phyloP scores from a whole-genome alignment of 1,284 basidiomycete genomes.

The Crepidotus sp. region DNA sequence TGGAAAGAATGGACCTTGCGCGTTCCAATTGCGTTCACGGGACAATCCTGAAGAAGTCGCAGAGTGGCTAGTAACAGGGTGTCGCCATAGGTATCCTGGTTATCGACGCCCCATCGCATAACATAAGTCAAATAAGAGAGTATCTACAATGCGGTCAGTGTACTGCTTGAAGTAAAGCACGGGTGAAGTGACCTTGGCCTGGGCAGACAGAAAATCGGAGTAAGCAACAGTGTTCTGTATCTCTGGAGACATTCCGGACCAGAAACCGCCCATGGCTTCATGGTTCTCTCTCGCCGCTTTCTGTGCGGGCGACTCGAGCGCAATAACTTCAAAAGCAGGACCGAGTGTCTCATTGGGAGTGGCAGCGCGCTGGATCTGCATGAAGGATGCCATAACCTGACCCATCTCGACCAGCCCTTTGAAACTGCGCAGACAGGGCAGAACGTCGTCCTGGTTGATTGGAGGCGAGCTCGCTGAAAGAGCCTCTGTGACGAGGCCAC shows the following conservation, averaged over 20 bases:
- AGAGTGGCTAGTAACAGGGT: slow-evolving; percentile 77
- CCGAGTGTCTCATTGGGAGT: slow-evolving; percentile 69
- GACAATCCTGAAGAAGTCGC: slow-evolving; percentile 90
- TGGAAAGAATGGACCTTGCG: slow-evolving; percentile 48
- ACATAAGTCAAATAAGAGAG: slow-evolving; percentile 93
- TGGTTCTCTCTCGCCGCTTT: slow-evolving; percentile 73
- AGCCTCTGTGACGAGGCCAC: slow-evolving; percentile 65
- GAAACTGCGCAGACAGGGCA: slow-evolving; percentile 80
- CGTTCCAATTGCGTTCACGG: slow-evolving; percentile 75
- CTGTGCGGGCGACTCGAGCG: slow-evolving; percentile 84
- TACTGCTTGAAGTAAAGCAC: slow-evolving; percentile 9
- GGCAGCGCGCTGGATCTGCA: slow-evolving; percentile 69
- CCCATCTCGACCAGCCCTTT: slow-evolving; percentile 95
- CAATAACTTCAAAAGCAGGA: slow-evolving; percentile 67
- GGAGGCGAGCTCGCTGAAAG: slow-evolving; percentile 57
- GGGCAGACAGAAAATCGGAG: slow-evolving; percentile 84
- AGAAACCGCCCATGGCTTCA: slow-evolving; percentile 72
- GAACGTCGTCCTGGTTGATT: slow-evolving; percentile 47
- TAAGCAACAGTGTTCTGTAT: slow-evolving; percentile 77
- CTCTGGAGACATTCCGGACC: slow-evolving; percentile 77
- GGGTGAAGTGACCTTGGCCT: slow-evolving; percentile 70
- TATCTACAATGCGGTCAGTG: slow-evolving; percentile 41
- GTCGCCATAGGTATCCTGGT: slow-evolving; percentile 74
- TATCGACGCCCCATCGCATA: slow-evolving; percentile 63
- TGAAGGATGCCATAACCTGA: slow-evolving; percentile 87